Evolutionary conservation across 345 rosid genomes (phyloP), one percentile per base, ranked within the genome.

Genomic region (Citrus trifoliata): DNA sequence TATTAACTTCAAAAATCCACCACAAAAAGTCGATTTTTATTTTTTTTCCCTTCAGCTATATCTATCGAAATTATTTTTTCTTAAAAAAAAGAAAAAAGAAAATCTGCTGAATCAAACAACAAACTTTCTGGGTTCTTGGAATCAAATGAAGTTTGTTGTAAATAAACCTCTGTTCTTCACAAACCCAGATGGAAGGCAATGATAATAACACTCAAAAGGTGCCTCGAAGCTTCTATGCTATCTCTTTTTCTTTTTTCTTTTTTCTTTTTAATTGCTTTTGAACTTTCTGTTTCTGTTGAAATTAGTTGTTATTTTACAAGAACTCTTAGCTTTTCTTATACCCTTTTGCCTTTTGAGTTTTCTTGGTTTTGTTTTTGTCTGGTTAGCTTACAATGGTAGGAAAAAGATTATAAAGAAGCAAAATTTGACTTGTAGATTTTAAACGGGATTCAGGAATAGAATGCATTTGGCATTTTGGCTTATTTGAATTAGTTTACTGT

Each of bases 161-260:
- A 80, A 77, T 61, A 60, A 81, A 70, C 72, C 55, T 81, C 76
- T 16, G 64, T 63, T 61, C 68, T 58, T 37, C 67, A 12, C 84
- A 75, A 59, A 70, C 68, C 71, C 83, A n/a, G 59, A 87, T 89
- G 92, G 92, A 89, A 86, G 83, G 79, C 82, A 59, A 86, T 77
- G 80, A 76, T 67, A 76, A 80, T 61, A 76, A 81, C 76, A 42
- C 76, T 22, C 83, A 79, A 5, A n/a, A 89, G 88, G 92, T 87
- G 75, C 53, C n/a, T 46, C 71, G 25, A 33, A 27, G 3, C 27
- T 13, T 56, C 63, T 22, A 66, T 66, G 24, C 70, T 35, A 19
- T 2, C 67, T 19, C 24, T 48, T 4, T 48, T 25, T 24, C 27
- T 24, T 5, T 10, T n/a, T 38, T 38, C 27, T 24, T 5, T 10